Evolutionary conservation across 2,329 filamentous ascomycete species (phyloP), one percentile per base, ranked within the genome.

Genomic region (Pseudogymnoascus destructans): DNA sequence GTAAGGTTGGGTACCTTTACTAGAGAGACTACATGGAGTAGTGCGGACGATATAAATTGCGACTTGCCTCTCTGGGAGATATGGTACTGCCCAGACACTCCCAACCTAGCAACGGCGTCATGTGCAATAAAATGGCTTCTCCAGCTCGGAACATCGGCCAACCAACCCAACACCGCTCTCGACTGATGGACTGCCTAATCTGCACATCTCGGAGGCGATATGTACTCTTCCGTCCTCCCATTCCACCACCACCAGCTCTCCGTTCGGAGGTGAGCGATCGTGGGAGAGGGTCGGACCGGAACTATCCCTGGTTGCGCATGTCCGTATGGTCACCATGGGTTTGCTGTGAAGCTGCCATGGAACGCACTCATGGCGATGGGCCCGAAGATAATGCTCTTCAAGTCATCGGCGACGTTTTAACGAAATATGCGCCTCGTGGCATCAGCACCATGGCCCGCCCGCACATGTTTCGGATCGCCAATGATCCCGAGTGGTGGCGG

Each of bases 361-460:
- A 52, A 52, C 46, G 25, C n/a, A 25, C 7, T 25, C n/a, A 6
- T 17, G 25, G 25, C 25, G 9, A 32, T 52, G n/a, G 25, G n/a
- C 25, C n/a, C 46, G 25, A 52, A 52, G 46, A 52, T 52, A 17
- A 52, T 19, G 46, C 46, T 32, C 25, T 52, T 30, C n/a, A 6
- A 15, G 23, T 32, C 46, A 30, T 30, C 25, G 46, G n/a, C n/a
- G 46, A 30, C 46, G 46, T 52, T 52, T 52, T 30, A 8, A 52
- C 25, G 15, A 52, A 52, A 52, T 52, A 52, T 30, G 46, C 25
- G 25, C 46, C 46, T 52, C 46, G 46, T 52, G 46, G 46, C 46
- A 52, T 17, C 25, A 52, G 15, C 46, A 30, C 10, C 46, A 15
- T 52, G 46, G 46, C 25, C 25, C 46, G 46, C 46, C 15, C 25